phyloP scores from a whole-genome alignment of 495 filamentous ascomycete species.

The Coniosporium apollinis region DNA sequence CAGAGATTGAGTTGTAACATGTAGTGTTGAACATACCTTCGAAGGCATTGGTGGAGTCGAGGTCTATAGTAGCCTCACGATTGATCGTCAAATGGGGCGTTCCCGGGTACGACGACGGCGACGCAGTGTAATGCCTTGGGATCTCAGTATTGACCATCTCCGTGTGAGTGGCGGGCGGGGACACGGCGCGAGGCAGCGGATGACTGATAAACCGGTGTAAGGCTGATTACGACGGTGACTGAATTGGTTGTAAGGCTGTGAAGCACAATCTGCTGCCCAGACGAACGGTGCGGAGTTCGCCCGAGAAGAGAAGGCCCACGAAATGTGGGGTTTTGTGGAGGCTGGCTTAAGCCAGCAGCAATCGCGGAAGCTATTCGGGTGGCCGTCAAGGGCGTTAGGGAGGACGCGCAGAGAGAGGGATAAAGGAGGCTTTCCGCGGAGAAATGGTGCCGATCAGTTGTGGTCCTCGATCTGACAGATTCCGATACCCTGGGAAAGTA shows the following conservation, averaged over 20 bases:
- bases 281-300: slow-evolving; percentile 77
- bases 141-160: slow-evolving; percentile 69
- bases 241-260: too few species aligned
- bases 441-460: slow-evolving; percentile 66
- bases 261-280: slow-evolving; percentile 67
- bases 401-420: slow-evolving; percentile 67
- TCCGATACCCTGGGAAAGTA: slow-evolving; percentile 78
- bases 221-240: too few species aligned
- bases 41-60: slow-evolving; percentile 93
- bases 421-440: slow-evolving; percentile 61
- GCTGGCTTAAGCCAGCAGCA: slow-evolving; percentile 30
- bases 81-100: slow-evolving; percentile 91
- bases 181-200: not conserved
- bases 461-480: slow-evolving; percentile 54
- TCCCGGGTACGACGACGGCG: slow-evolving; percentile 56
- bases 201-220: not conserved
- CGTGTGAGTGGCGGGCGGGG: slow-evolving; percentile 16
- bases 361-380: slow-evolving; percentile 30
- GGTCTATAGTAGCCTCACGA: slow-evolving; percentile 80
- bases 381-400: slow-evolving; percentile 54
- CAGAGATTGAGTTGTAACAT: slow-evolving; percentile 3
- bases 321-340: slow-evolving; percentile 19
- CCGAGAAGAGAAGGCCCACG: slow-evolving; percentile 93
- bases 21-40: slow-evolving; percentile 44
- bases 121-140: slow-evolving; percentile 60